Evolutionary conservation across 2,329 filamentous ascomycete genomes (phyloP), one percentile per base, ranked within the genome.

Genomic region (Orbilia blumenaviensis): DNA sequence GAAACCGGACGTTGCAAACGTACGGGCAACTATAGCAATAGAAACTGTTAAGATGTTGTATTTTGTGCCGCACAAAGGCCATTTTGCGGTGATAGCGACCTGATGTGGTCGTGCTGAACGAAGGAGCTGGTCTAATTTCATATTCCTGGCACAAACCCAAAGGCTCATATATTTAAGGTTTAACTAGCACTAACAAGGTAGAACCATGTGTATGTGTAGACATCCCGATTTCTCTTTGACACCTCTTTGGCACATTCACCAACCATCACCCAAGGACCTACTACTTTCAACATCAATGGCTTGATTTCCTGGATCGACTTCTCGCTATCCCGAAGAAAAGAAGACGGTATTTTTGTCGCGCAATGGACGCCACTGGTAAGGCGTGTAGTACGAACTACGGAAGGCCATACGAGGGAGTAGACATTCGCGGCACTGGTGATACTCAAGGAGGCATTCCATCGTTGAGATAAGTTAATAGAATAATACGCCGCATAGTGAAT

Each of bases 401-500:
- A 67, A 58, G 7, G 29, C 27, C 50, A 52, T 41, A 23, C n/a
- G 23, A 5, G 36, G n/a, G 12, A 34, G 34, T 14, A 56, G 21
- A 38, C 63, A 67, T 9, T 34, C 18, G 10, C 10, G 25, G 32
- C 63, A 67, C 6, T 25, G 38, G 25, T 67, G 63, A 38, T 67
- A 67, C 16, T 67, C 48, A 9, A 67, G 23, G 6, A 67, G 23
- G 27, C 63, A 67, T 5, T 29, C 23, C 63, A 67, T 67, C 4
- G 63, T 4, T 12, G 54, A 52, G 3, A 41, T 21, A 12, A 32
- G 5, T 27, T 23, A 9, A 67, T 58, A 12, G 63, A 67, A 12
- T 67, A 67, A 16, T 67, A 67, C 3, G 63, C 48, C 10, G 63
- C 63, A 14, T 46, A 67, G 25, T 67, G 63, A n/a, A 58, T 46